phyloP scores from a whole-genome alignment of 2,329 filamentous ascomycete species.

The Diaporthe sp. region DNA sequence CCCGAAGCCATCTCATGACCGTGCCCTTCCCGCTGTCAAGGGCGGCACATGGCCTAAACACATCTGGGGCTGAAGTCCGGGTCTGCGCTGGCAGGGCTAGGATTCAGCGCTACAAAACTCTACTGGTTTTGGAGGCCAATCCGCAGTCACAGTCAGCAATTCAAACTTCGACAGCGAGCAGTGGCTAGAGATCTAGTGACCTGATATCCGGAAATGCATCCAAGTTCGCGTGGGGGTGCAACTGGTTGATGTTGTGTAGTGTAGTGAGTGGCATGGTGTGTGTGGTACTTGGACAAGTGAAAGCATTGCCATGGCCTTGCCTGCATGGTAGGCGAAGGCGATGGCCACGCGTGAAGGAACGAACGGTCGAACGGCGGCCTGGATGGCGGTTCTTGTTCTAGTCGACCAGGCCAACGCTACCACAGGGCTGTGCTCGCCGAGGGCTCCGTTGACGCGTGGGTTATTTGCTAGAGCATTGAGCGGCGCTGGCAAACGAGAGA shows the following conservation, averaged over 20 bases:
- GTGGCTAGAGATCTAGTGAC: not conserved
- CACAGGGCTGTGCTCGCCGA: constrained; percentile 21
- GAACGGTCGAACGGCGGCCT: not conserved
- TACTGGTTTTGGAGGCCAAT: constrained; percentile 1
- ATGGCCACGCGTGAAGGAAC: not conserved
- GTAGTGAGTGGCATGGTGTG: not conserved
- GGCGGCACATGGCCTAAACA: constrained; percentile 6
- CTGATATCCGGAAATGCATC: not conserved
- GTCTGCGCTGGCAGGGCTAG: constrained; percentile 26
- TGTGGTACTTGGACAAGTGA: not conserved
- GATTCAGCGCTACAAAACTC: constrained; percentile 20
- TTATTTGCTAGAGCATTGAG: constrained; percentile 8
- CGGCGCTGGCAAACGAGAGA: constrained; percentile 21
- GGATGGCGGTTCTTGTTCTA: constrained; percentile 7
- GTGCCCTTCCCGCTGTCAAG: constrained; percentile 30
- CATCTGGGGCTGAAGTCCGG: constrained; percentile 11
- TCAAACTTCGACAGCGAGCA: not conserved
- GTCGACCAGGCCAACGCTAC: not conserved
- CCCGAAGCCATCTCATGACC: constrained; percentile 26
- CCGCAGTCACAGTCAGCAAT: not conserved
- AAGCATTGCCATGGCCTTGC: not conserved
- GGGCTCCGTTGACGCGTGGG: not conserved
- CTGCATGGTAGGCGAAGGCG: not conserved
- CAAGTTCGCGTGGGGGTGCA: constrained; percentile 11
- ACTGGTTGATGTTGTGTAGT: not conserved